Evolutionary conservation across 805 yeast genomes (phyloP).

Genomic region (Candida andamanensis): DNA sequence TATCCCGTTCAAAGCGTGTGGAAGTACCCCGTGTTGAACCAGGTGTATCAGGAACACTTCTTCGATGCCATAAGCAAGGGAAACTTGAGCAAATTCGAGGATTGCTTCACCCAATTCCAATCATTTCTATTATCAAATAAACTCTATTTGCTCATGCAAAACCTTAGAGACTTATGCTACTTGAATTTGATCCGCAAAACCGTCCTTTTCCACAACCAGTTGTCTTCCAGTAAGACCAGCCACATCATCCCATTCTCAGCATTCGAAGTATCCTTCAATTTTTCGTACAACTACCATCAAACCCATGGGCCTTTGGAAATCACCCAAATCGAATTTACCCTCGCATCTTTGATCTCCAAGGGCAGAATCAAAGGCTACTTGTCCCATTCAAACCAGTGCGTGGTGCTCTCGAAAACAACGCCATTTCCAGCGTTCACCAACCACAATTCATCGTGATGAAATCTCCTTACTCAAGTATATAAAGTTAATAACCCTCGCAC

Average conservation of each 20-base stretch:
- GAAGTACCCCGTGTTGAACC: slow-evolving; percentile 37
- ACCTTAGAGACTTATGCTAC: slow-evolving; percentile 46
- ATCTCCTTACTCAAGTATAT: neutral
- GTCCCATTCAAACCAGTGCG: slow-evolving; percentile 66
- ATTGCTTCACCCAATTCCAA: slow-evolving; percentile 41
- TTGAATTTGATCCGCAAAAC: slow-evolving; percentile 46
- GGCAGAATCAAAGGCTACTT: slow-evolving; percentile 74
- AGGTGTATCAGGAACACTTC: slow-evolving; percentile 42
- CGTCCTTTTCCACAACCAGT: slow-evolving; percentile 15
- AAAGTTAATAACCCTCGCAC: no score
- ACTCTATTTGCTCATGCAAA: slow-evolving; percentile 55
- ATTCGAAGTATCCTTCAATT: slow-evolving; percentile 36
- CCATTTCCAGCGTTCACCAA: slow-evolving; percentile 51
- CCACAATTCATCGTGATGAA: no score
- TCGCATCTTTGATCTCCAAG: slow-evolving; percentile 60
- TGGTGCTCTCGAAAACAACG: slow-evolving; percentile 69
- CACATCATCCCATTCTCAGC: slow-evolving; percentile 39
- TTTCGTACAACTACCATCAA: slow-evolving; percentile 19
- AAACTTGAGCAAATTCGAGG: slow-evolving; percentile 48
- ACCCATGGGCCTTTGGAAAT: slow-evolving; percentile 13
- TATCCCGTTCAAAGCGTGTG: slow-evolving; percentile 43
- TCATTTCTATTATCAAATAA: slow-evolving; percentile 49
- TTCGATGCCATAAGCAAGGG: slow-evolving; percentile 50
- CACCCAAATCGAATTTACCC: slow-evolving; percentile 62
- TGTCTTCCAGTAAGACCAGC: slow-evolving; percentile 15